These are phyloP conservation scores for Terfezia boudieri DNA, from an alignment of 495 filamentous ascomycete genomes.

Conservation along the genomic window DNA sequence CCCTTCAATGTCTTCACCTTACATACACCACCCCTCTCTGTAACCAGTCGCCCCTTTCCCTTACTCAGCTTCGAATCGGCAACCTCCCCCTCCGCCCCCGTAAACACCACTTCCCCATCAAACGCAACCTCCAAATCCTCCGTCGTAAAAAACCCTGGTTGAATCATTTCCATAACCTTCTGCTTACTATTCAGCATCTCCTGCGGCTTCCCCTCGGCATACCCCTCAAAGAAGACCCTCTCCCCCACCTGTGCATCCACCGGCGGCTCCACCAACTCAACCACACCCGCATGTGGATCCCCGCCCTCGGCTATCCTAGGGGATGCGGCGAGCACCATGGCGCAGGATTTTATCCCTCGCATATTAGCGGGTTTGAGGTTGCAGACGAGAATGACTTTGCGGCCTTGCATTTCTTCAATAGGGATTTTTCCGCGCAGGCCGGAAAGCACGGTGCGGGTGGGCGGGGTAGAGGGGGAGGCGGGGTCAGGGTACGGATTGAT, in stretches of 20 bases:
- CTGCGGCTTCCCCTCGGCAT: constrained; percentile 70
- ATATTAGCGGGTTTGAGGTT: constrained; percentile 98
- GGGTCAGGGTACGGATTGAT: constrained; percentile 47
- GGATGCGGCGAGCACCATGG: constrained; percentile 93
- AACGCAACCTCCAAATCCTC: constrained; percentile 55
- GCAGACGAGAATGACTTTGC: constrained; percentile 84
- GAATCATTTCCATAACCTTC: constrained; percentile 92
- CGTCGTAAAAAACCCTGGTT: constrained; percentile 83
- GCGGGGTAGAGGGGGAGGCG: constrained; percentile 37
- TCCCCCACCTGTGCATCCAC: constrained; percentile 59
- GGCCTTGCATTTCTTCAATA: constrained; percentile 82
- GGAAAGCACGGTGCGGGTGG: constrained; percentile 80
- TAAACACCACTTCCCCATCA: constrained; percentile 38
- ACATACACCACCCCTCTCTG: constrained; percentile 47
- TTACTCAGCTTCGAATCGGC: constrained; percentile 31
- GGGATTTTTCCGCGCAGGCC: constrained; percentile 84
- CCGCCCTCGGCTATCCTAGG: constrained; percentile 55
- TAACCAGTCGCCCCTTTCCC: constrained; percentile 45
- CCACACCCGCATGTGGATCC: constrained; percentile 45
- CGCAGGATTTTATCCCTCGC: constrained; percentile 83
- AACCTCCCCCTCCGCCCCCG: constrained; percentile 35
- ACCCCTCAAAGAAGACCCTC: constrained; percentile 80
- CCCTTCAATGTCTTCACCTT: constrained; percentile 48
- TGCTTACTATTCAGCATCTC: constrained; percentile 92
- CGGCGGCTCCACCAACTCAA: constrained; percentile 80